Evolutionary conservation across 768 basidiomycete genomes (phyloP).

Genomic region (Xerocomellus amylosporus): DNA sequence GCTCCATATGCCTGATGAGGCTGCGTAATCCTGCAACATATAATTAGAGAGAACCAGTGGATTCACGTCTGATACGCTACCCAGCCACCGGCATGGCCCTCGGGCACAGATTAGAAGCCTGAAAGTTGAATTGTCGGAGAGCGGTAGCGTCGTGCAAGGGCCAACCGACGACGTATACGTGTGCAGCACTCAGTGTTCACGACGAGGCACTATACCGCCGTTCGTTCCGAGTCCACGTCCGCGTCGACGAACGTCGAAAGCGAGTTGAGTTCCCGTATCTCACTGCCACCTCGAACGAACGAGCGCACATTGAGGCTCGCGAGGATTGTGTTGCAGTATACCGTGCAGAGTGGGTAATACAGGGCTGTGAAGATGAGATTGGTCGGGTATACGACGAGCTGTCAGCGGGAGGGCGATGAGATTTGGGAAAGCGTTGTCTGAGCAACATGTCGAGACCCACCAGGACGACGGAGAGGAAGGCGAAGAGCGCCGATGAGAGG

Average conservation of each 20-base stretch:
- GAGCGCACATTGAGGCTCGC: constrained; percentile 31
- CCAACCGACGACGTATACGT: neutral
- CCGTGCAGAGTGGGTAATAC: constrained; percentile 31
- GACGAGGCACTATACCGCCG: neutral
- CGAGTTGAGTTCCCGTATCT: neutral
- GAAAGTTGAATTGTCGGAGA: neutral
- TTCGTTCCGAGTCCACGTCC: neutral
- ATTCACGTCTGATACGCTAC: too few relatives aligned
- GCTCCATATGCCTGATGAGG: too few relatives aligned
- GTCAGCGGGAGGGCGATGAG: neutral
- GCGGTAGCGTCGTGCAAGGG: too few relatives aligned
- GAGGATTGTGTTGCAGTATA: constrained; percentile 35
- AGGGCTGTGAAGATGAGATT: constrained; percentile 24
- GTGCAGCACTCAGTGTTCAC: too few relatives aligned
- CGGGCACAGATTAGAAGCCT: too few relatives aligned
- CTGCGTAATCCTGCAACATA: too few relatives aligned
- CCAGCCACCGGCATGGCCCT: too few relatives aligned
- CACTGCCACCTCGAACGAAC: constrained; percentile 9
- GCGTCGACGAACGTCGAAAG: neutral
- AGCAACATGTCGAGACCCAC: constrained; percentile 12
- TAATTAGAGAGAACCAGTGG: too few relatives aligned
- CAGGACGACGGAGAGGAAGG: constrained; percentile 18
- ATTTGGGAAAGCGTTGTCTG: neutral
- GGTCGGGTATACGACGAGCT: constrained; percentile 24
- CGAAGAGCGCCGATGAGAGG: constrained; percentile 23